Base-by-base conservation (phyloP, 2,329 filamentous ascomycete genomes). In the Paecilomyces dactylethromorphus region DNA sequence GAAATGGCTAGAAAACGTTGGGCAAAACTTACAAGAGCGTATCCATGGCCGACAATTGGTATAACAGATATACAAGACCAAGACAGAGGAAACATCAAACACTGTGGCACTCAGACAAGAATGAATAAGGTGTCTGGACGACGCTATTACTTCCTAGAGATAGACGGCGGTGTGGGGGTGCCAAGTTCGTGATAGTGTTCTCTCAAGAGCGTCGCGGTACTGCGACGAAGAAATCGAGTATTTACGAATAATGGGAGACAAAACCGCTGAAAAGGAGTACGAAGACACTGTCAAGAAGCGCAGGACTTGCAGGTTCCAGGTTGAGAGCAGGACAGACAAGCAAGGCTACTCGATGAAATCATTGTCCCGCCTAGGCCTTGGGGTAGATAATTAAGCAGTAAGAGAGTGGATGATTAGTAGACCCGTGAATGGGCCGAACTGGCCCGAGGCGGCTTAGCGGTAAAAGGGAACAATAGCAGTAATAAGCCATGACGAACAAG, bases 1-100 rank as follows among this genome's bases (percentile, higher is more conserved):
- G 3, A 2, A 6, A 45, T 18, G 7, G 39, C n/a, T 45, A 3
- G 39, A 21, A 18, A 15, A 8, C 39, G 39, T 21, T 33, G 6
- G 56, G 56, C 50, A 21, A 58, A 52, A 53, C 77, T 74, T 73
- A 79, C 77, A 81, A 71, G 61, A 81, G 67, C 13, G 79, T 81
- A 65, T 81, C 79, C 79, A 81, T 81, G 58, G 56, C 60, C 61
- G 60, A 59, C 59, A 57, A 58, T 18, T 18, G 18, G 18, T 45
- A 8, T 45, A n/a, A 18, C 39, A 45, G n/a, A 45, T 18, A 18
- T 45, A 6, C 18, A 6, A 8, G n/a, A 45, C 3, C 39, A 45
- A n/a, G 10, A 45, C 3, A 18, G 35, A 45, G 15, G 35, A 45
- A 8, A 45, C 7, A 45, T 15, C 13, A 15, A 39, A 39, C 12